Percentiles rank a stretch among this genome's conserved stretches.
Conservation (phyloP, 2,329 filamentous ascomycete genomes). For the Claviceps arundinis region DNA sequence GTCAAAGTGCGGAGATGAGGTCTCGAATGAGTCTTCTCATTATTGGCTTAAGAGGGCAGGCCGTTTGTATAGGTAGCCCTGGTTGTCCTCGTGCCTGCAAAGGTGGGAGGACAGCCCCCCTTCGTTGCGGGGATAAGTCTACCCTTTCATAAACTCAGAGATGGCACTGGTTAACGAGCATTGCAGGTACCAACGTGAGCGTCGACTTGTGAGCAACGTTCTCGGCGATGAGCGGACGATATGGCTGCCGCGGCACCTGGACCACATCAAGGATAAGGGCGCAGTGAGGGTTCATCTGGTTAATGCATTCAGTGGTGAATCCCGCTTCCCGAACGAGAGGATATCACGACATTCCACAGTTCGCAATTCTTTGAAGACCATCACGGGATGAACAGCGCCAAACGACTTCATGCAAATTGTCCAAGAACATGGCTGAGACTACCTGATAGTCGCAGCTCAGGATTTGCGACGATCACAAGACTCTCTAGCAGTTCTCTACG, state of each 20-base stretch:
- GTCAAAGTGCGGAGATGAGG: neutral
- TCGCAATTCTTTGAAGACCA: no score
- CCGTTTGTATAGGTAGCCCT: slow-evolving; percentile 28
- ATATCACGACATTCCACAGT: no score
- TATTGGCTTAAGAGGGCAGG: slow-evolving; percentile 21
- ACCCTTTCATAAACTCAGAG: slow-evolving; percentile 3
- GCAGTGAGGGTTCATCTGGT: neutral
- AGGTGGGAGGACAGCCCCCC: slow-evolving; percentile 36
- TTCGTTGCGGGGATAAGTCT: slow-evolving; percentile 36
- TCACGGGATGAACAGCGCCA: no score
- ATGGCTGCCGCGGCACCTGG: neutral
- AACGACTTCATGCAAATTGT: no score
- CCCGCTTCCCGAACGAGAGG: no score
- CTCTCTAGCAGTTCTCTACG: slow-evolving; percentile 39
- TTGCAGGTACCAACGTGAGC: neutral
- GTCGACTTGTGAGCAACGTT: neutral
- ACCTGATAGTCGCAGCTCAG: slow-evolving; percentile 10
- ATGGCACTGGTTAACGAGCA: slow-evolving; percentile 1
- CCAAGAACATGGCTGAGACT: neutral
- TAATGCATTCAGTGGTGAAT: neutral
- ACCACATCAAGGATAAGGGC: neutral
- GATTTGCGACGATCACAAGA: slow-evolving; percentile 27
- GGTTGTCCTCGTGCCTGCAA: slow-evolving; percentile 38
- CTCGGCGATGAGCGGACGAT: neutral
- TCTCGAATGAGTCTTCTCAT: neutral